phyloP scores from a whole-genome alignment of 2,329 filamentous ascomycete genomes.

The Paramyrothecium roridum region DNA sequence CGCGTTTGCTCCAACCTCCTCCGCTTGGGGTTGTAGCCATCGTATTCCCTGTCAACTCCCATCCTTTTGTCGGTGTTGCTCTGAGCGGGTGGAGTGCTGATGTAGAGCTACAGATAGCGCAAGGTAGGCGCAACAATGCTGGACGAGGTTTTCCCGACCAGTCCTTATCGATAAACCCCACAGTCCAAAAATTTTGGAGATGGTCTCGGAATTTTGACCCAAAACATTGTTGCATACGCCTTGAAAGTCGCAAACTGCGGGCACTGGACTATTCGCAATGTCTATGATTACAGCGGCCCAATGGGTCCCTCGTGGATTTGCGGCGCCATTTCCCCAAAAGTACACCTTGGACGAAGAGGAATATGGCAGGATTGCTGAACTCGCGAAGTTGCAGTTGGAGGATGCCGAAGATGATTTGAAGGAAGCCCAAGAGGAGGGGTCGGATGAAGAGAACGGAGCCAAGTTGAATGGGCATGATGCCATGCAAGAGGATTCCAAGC shows the following conservation, averaged over 20 bases:
- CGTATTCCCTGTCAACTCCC: slow-evolving; percentile 32
- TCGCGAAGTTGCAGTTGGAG: slow-evolving; percentile 78
- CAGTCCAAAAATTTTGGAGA: slow-evolving; percentile 29
- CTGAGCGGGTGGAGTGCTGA: neutral
- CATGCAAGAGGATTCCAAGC: slow-evolving; percentile 29
- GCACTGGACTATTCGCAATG: slow-evolving; percentile 33
- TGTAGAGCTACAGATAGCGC: neutral
- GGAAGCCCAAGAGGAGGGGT: slow-evolving; percentile 53
- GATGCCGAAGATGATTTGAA: slow-evolving; percentile 86
- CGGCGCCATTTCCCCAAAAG: slow-evolving; percentile 71
- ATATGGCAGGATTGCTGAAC: slow-evolving; percentile 69
- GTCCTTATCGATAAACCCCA: slow-evolving; percentile 38
- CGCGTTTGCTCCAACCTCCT: slow-evolving; percentile 25
- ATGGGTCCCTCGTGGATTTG: slow-evolving; percentile 75
- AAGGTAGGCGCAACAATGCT: neutral
- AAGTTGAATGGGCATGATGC: slow-evolving; percentile 25
- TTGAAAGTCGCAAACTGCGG: neutral
- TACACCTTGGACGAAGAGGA: slow-evolving; percentile 75
- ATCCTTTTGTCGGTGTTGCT: slow-evolving; percentile 16
- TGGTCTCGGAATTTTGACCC: slow-evolving; percentile 2
- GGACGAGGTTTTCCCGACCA: slow-evolving; percentile 19
- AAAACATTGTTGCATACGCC: slow-evolving; percentile 18
- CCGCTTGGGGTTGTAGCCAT: slow-evolving; percentile 35
- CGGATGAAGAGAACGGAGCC: slow-evolving; percentile 12
- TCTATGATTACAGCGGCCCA: slow-evolving; percentile 76